Percentiles rank a stretch among this genome's conserved stretches.
These are phyloP conservation scores for Stramenopiles sp. DNA, from an alignment of 352 stramenopile species.

Conservation along the genomic window DNA sequence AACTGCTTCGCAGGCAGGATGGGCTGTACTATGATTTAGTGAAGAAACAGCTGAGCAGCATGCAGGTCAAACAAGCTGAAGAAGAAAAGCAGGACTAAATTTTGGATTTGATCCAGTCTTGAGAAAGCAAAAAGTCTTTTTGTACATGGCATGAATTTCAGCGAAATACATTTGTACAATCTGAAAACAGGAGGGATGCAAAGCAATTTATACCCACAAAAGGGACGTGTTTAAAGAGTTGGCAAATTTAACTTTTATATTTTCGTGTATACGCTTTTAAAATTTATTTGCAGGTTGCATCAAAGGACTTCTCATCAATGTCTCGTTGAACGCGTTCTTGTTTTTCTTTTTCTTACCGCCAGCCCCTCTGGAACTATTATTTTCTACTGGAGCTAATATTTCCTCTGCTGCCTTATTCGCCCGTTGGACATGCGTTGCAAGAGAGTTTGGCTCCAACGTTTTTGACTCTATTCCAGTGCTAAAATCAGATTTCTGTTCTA, in stretches of 20 bases:
- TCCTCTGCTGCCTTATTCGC: not conserved
- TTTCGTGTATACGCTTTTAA: not conserved
- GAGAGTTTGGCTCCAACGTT: not conserved
- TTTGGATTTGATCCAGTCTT: too few species aligned
- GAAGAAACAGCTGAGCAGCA: not conserved
- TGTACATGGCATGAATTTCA: too few species aligned
- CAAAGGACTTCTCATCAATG: slow-evolving; percentile 2
- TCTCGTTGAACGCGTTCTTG: not conserved
- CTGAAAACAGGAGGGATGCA: too few species aligned
- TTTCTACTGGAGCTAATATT: not conserved
- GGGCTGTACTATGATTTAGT: slow-evolving; percentile 46
- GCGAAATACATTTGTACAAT: too few species aligned
- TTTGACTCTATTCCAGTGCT: not conserved
- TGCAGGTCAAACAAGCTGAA: not conserved
- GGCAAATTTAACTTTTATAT: not conserved
- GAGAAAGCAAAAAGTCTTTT: too few species aligned
- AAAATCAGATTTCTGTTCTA: not conserved
- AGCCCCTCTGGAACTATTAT: not conserved
- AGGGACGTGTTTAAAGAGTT: not conserved
- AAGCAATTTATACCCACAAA: too few species aligned
- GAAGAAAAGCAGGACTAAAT: not conserved
- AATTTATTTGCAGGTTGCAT: slow-evolving; percentile 12
- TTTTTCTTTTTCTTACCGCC: not conserved
- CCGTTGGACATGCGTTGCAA: not conserved
- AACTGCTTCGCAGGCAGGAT: slow-evolving; percentile 36